Conservation (phyloP, 768 basidiomycete species). For the Psilocybe azurescens region DNA sequence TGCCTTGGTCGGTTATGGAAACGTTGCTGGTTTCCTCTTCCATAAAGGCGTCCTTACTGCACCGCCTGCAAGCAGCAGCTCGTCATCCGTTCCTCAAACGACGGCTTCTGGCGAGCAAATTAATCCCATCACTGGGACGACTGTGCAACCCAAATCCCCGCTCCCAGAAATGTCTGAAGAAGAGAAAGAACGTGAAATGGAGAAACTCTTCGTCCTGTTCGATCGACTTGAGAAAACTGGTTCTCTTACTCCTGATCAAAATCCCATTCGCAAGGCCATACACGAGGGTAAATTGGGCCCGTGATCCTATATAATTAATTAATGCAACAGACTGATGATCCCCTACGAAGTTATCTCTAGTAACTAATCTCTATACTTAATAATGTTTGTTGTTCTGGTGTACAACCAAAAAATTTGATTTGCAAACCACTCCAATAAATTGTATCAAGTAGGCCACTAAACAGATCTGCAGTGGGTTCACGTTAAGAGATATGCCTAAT, state of each 20-base stretch:
- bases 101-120: constrained; percentile 51
- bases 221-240: constrained; percentile 85
- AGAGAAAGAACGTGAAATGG: constrained; percentile 94
- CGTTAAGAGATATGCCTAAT: not conserved
- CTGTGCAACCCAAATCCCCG: constrained; percentile 43
- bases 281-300: constrained; percentile 37
- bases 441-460: too few relatives aligned
- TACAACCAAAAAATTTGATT: not conserved
- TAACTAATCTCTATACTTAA: constrained; percentile 5
- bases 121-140: constrained; percentile 89
- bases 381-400: not conserved
- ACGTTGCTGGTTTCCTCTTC: constrained; percentile 94
- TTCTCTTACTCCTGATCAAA: constrained; percentile 64
- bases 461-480: too few relatives aligned
- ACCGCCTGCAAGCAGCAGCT: constrained; percentile 33
- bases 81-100: constrained; percentile 38
- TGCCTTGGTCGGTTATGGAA: constrained; percentile 91
- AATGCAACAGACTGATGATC: not conserved
- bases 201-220: constrained; percentile 90
- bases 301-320: constrained; percentile 8
- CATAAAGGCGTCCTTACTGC: constrained; percentile 83
- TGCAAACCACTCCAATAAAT: not conserved
- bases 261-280: constrained; percentile 77
- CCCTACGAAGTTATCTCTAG: not conserved
- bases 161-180: constrained; percentile 84